Percentiles rank a stretch among this genome's conserved stretches.
Conservation (phyloP, 768 basidiomycete genomes). For the Suillus clintonianus region DNA sequence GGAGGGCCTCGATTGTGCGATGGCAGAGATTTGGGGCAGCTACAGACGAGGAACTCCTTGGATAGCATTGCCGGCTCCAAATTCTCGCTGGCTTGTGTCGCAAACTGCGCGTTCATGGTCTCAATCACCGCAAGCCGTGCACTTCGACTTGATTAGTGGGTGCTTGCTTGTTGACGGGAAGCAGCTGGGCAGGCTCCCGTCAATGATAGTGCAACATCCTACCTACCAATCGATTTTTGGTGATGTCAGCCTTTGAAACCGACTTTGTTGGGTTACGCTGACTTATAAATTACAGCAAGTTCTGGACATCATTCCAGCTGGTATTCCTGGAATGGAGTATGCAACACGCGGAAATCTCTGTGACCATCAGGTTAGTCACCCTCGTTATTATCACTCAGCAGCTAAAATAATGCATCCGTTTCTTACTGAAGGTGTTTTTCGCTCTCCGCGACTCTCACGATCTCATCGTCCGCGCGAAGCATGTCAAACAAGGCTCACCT, state of each 20-base stretch:
- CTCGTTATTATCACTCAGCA: not conserved
- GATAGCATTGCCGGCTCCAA: slow-evolving; percentile 1
- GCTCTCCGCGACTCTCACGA: slow-evolving; percentile 10
- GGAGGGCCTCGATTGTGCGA: slow-evolving; percentile 20
- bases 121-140: slow-evolving; percentile 22
- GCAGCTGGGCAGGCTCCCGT: slow-evolving; percentile 25
- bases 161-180: slow-evolving; percentile 29
- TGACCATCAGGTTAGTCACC: slow-evolving; percentile 18
- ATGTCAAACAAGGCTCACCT: not conserved
- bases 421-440: slow-evolving; percentile 24
- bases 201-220: slow-evolving; percentile 16
- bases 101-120: slow-evolving; percentile 8
- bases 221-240: slow-evolving; percentile 23
- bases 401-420: not conserved
- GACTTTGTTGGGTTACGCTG: not conserved
- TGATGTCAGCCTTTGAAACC: slow-evolving; percentile 9
- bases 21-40: slow-evolving; percentile 21
- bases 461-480: slow-evolving; percentile 21
- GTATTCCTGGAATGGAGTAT: slow-evolving; percentile 26
- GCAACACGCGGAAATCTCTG: not conserved
- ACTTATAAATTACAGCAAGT: slow-evolving; percentile 16
- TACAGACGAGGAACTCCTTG: slow-evolving; percentile 27
- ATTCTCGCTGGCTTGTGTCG: slow-evolving; percentile 21
- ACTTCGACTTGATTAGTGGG: slow-evolving; percentile 25
- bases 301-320: slow-evolving; percentile 23